These are phyloP conservation scores for Pelargonium fulgidum DNA, from an alignment of 441 rosid species.

Conservation along the genomic window DNA sequence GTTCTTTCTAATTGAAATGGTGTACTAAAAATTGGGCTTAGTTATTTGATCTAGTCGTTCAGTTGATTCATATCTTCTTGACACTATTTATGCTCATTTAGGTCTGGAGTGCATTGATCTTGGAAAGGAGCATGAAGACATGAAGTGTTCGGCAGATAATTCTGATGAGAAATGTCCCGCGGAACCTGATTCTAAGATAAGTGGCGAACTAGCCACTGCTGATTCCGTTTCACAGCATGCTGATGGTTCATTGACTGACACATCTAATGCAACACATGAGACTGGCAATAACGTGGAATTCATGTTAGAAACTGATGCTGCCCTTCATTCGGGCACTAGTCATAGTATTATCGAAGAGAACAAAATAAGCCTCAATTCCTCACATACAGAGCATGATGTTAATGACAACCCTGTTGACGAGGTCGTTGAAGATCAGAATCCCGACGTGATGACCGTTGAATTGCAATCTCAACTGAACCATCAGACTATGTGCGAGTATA, in stretches of 20 bases:
- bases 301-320: not conserved
- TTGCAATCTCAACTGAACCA: not conserved
- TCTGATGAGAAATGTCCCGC: conserved; percentile 15
- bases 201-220: conserved; percentile 24
- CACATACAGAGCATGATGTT: conserved; percentile 15
- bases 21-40: not conserved
- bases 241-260: conserved; percentile 27
- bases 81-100: conserved; percentile 21
- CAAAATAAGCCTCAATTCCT: not conserved
- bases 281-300: conserved; percentile 16
- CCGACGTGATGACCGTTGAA: not conserved
- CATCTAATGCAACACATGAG: conserved; percentile 25
- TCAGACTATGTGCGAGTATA: no score
- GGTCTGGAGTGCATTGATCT: conserved; percentile 27
- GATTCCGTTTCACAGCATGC: conserved; percentile 26
- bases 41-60: not conserved
- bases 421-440: not conserved
- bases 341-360: not conserved
- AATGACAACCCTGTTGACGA: conserved; percentile 15
- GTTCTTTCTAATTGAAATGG: not conserved
- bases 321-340: not conserved
- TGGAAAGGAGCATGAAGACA: conserved; percentile 20
- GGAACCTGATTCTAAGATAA: conserved; percentile 27
- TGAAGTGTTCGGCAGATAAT: conserved; percentile 24
- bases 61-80: not conserved